These are phyloP conservation scores for Celoporthe dispersa DNA, from an alignment of 2,329 filamentous ascomycete genomes.

Conservation along the genomic window DNA sequence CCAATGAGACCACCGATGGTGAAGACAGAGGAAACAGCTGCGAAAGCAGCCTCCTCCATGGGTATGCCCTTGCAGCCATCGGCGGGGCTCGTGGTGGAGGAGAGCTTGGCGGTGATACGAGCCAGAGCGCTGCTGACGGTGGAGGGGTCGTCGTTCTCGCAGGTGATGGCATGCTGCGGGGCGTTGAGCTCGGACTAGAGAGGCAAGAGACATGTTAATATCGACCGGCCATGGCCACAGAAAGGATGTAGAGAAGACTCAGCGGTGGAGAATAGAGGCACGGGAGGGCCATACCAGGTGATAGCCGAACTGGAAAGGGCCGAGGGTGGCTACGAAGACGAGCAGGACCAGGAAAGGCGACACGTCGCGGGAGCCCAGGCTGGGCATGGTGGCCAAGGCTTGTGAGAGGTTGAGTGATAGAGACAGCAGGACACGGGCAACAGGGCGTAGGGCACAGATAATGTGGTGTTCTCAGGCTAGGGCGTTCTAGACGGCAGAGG, in stretches of 20 bases:
- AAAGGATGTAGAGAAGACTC: constrained; percentile 82
- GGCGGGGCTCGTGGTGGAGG: constrained; percentile 41
- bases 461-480: background rate
- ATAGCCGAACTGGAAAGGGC: constrained; percentile 92
- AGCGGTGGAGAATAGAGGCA: constrained; percentile 57
- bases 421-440: background rate
- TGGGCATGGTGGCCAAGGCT: constrained; percentile 24
- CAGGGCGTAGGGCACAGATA: background rate
- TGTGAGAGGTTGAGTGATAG: background rate
- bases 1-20: constrained; percentile 87
- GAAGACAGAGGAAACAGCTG: constrained; percentile 86
- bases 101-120: constrained; percentile 35
- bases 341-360: constrained; percentile 80
- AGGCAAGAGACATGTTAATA: constrained; percentile 16
- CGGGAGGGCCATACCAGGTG: constrained; percentile 67
- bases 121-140: constrained; percentile 52
- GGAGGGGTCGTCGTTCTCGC: constrained; percentile 57
- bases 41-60: constrained; percentile 83
- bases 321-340: constrained; percentile 77
- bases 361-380: constrained; percentile 54
- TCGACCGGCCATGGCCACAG: constrained; percentile 70
- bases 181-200: constrained; percentile 89
- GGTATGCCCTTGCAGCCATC: constrained; percentile 76
- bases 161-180: constrained; percentile 91
- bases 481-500: too few species aligned